Evolutionary conservation across 495 filamentous ascomycete species (phyloP), one percentile per base, ranked within the genome.

Genomic region (Astrothelium macrocarpum): DNA sequence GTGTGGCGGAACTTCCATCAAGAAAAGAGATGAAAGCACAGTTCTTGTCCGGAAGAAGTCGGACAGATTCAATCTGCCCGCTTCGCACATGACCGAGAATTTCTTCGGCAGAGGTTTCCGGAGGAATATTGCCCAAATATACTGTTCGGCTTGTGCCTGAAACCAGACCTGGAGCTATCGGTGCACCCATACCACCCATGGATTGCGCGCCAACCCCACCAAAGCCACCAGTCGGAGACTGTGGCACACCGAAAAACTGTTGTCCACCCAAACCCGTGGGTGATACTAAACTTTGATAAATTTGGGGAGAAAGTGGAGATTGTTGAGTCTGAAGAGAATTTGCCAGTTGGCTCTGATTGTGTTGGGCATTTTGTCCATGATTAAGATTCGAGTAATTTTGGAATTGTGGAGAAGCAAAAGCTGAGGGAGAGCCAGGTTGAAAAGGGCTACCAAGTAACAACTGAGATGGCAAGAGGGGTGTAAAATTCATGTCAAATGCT

Each of bases 1-100:
- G 94, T 26, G 91, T 96, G 56, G 94, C 94, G 31, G 95, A 96
- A 78, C 90, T 93, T 66, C 91, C 90, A 71, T 98, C 94, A 67
- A 97, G 80, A 77, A 98, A 98, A 14, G 94, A 98, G 71, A 98
- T 98, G 79, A 98, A 98, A 65, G 94, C 94, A 76, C 94, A 98
- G 80, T 97, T 98, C 89, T 97, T 98, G 78, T 98, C 94, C 20
- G 92, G 90, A 39, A 98, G 83, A 67, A 97, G 81, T 66, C 94
- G 86, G 42, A 97, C 94, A 28, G 95, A 97, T 79, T 98, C 94
- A 74, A 98, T 98, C 70, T 97, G 95, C 36, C 94, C 94, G 75
- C 95, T 97, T 59, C 94, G 86, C 59, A 98, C 94, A 72, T 98
- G 94, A 66, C 93, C 90, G 59, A 98, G 80, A 68, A 98, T 97